Percentiles rank a stretch among this genome's conserved stretches.
phyloP scores from a whole-genome alignment of 768 basidiomycete species.

The Mycena latifolia region DNA sequence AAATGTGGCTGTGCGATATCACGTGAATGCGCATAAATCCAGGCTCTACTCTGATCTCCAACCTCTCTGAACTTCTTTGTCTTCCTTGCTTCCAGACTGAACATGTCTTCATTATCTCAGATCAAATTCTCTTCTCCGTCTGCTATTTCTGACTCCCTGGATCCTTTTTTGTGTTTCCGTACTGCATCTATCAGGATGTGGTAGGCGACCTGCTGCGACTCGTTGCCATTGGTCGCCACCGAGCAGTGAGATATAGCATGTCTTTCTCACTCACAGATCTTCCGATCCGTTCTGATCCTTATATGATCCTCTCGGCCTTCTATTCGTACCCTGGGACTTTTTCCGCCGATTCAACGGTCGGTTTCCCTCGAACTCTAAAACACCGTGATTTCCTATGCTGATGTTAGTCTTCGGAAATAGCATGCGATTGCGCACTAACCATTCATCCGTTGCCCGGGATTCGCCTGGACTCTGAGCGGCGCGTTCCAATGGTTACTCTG shows the following conservation, averaged over 20 bases:
- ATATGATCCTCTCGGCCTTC: constrained; percentile 18
- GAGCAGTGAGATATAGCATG: constrained; percentile 13
- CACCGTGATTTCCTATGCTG: constrained; percentile 32
- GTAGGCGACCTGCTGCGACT: neutral
- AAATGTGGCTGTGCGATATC: constrained; percentile 9
- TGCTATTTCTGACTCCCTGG: constrained; percentile 2
- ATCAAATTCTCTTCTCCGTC: constrained; percentile 12
- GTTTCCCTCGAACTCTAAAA: neutral
- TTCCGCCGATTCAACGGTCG: neutral
- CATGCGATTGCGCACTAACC: constrained; percentile 2
- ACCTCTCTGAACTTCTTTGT: neutral
- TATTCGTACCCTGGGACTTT: constrained; percentile 1
- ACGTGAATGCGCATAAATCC: neutral
- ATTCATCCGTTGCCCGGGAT: constrained; percentile 4
- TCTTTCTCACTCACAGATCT: neutral
- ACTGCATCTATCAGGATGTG: neutral
- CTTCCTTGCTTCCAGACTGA: neutral
- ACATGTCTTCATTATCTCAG: too few species aligned
- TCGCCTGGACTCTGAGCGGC: neutral
- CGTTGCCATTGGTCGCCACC: constrained; percentile 14
- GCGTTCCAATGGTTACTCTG: neutral
- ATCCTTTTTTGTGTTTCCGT: constrained; percentile 2
- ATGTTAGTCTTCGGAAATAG: constrained; percentile 18
- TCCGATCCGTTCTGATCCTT: neutral
- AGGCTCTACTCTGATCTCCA: too few species aligned